A percentile compares a stretch with the other conserved stretches of the same genome.
Conservation (phyloP, 305 asterid genomes). For the Petunia hybrid region DNA sequence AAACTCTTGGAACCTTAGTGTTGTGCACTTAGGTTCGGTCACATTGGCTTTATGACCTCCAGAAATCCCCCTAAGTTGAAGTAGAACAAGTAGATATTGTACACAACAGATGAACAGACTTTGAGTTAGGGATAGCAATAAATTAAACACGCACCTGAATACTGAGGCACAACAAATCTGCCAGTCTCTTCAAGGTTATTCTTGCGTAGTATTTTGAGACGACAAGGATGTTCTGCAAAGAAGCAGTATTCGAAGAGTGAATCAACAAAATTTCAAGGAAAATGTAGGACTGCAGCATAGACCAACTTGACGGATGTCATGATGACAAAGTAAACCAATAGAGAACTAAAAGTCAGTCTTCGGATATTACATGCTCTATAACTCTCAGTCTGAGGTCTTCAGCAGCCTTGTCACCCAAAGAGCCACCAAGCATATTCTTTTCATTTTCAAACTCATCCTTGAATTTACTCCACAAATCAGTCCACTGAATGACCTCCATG, state of each 20-base stretch:
- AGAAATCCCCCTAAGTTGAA: background rate
- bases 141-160: slow-evolving; percentile 61
- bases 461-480: slow-evolving; percentile 76
- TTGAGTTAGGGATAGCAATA: background rate
- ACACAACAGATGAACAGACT: background rate
- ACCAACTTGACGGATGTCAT: background rate
- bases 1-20: background rate
- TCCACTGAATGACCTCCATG: slow-evolving; percentile 96
- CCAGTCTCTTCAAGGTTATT: slow-evolving; percentile 86
- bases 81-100: slow-evolving; percentile 13
- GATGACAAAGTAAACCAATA: background rate
- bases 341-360: slow-evolving; percentile 22
- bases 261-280: slow-evolving; percentile 11
- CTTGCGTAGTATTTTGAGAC: slow-evolving; percentile 90
- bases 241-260: slow-evolving; percentile 24
- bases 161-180: slow-evolving; percentile 86
- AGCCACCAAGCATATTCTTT: slow-evolving; percentile 80
- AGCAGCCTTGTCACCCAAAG: slow-evolving; percentile 87
- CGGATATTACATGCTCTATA: slow-evolving; percentile 79
- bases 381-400: slow-evolving; percentile 88
- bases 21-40: slow-evolving; percentile 3
- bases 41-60: background rate
- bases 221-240: slow-evolving; percentile 87
- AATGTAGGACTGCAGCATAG: slow-evolving; percentile 25
- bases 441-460: slow-evolving; percentile 91